Percentiles rank a stretch among this genome's conserved stretches.
phyloP scores from a whole-genome alignment of 2,329 filamentous ascomycete species.

The Stagonosporopsis rhizophila region DNA sequence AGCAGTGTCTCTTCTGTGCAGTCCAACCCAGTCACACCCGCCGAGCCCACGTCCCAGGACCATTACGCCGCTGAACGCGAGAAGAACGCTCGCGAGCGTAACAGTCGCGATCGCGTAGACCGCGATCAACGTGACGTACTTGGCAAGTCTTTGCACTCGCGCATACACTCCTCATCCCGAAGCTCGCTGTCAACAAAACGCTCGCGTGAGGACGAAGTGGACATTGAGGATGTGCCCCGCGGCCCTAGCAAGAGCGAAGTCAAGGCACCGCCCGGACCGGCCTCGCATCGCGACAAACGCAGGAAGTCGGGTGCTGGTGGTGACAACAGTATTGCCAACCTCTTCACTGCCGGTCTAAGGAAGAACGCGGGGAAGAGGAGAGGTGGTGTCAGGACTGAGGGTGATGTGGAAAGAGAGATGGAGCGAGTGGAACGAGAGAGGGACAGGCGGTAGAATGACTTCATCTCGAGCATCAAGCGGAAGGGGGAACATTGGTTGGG shows the following conservation, averaged over 20 bases:
- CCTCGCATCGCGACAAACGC: slow-evolving; percentile 42
- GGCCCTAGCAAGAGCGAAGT: slow-evolving; percentile 20
- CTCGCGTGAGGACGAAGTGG: slow-evolving; percentile 35
- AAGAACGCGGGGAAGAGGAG: slow-evolving; percentile 41
- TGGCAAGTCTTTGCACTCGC: slow-evolving; percentile 28
- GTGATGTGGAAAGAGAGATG: slow-evolving; percentile 43
- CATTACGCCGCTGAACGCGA: slow-evolving; percentile 75
- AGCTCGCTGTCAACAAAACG: slow-evolving; percentile 37
- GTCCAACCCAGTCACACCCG: slow-evolving; percentile 24
- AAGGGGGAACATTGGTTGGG: background rate
- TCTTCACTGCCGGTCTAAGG: slow-evolving; percentile 40
- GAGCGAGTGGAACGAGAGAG: slow-evolving; percentile 43
- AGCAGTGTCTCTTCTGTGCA: slow-evolving; percentile 24
- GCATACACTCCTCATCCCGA: slow-evolving; percentile 29
- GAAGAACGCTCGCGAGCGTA: slow-evolving; percentile 43
- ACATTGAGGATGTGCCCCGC: slow-evolving; percentile 3
- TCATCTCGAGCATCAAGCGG: background rate
- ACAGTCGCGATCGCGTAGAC: slow-evolving; percentile 37
- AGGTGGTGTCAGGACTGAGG: slow-evolving; percentile 44
- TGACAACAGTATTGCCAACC: slow-evolving; percentile 37
- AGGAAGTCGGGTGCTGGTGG: slow-evolving; percentile 35
- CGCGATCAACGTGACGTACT: slow-evolving; percentile 21
- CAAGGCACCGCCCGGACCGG: slow-evolving; percentile 38
- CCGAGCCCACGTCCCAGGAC: slow-evolving; percentile 50
- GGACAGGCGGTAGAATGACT: slow-evolving; percentile 25